Percentiles rank a stretch among this genome's conserved stretches.
Conservation (phyloP, 805 yeast genomes). For the Schwanniomyces yamadae region DNA sequence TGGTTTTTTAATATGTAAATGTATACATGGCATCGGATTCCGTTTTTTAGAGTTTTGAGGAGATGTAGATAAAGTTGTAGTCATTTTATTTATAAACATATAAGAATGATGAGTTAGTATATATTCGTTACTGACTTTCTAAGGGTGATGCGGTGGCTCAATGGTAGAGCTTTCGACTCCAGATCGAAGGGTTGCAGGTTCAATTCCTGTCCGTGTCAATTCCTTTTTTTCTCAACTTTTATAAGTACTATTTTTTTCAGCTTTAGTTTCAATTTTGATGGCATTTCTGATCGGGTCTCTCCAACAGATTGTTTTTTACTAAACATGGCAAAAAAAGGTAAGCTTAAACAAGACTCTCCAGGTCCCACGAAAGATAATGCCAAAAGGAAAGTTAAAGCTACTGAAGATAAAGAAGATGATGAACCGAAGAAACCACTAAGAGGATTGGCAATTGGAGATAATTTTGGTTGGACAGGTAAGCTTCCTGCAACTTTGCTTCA, state of each 20-base stretch:
- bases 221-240: slow-evolving; percentile 9
- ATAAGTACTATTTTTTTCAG: not conserved
- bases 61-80: too few relatives aligned
- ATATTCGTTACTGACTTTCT: not conserved
- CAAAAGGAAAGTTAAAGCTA: slow-evolving; percentile 5
- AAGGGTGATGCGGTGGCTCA: slow-evolving; percentile 26
- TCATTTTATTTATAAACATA: too few relatives aligned
- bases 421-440: slow-evolving; percentile 33
- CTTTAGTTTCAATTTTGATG: not conserved
- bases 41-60: too few relatives aligned
- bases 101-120: too few relatives aligned
- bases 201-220: slow-evolving; percentile 76
- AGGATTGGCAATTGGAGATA: slow-evolving; percentile 48
- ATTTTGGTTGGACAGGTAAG: slow-evolving; percentile 92
- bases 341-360: not conserved
- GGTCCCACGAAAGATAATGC: slow-evolving; percentile 6
- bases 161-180: slow-evolving; percentile 38
- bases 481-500: slow-evolving; percentile 82
- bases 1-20: too few relatives aligned
- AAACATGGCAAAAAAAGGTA: slow-evolving; percentile 2
- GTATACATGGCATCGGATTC: too few relatives aligned
- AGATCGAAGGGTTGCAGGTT: slow-evolving; percentile 78
- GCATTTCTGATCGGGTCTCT: too few relatives aligned
- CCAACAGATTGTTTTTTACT: too few relatives aligned
- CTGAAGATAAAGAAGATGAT: slow-evolving; percentile 5